Conservation (phyloP, 1,139 yeast species). For the Geotrichum fermentans region DNA sequence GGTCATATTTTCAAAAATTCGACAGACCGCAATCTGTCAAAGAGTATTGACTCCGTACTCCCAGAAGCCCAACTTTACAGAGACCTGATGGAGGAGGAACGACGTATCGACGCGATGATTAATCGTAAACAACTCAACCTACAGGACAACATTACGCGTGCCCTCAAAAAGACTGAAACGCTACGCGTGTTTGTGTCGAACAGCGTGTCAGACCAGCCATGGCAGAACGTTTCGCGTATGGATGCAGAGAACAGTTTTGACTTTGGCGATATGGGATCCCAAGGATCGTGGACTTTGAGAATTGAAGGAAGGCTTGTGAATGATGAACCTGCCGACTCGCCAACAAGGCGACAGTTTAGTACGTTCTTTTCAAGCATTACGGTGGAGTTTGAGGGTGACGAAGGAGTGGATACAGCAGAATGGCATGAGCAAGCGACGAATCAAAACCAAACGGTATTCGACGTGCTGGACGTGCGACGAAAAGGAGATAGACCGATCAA, state of each 20-base stretch:
- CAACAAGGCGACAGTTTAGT: constrained; percentile 59
- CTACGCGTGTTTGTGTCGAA: constrained; percentile 80
- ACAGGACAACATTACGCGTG: constrained; percentile 56
- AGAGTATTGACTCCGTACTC: constrained; percentile 53
- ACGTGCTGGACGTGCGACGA: constrained; percentile 84
- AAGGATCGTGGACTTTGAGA: constrained; percentile 75
- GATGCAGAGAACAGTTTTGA: constrained; percentile 37
- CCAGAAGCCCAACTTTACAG: constrained; percentile 74
- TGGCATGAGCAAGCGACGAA: constrained; percentile 51
- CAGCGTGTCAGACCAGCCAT: constrained; percentile 80
- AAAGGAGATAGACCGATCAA: constrained; percentile 63
- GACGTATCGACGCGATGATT: constrained; percentile 69
- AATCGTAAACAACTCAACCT: constrained; percentile 80
- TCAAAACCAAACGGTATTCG: constrained; percentile 51
- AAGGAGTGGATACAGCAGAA: constrained; percentile 46
- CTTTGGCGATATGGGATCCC: constrained; percentile 31
- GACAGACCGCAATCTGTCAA: constrained; percentile 65
- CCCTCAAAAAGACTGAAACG: constrained; percentile 47
- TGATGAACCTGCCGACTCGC: constrained; percentile 38
- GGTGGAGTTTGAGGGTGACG: constrained; percentile 58
- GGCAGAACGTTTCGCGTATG: constrained; percentile 54
- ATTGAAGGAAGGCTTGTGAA: constrained; percentile 78
- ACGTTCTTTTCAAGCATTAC: constrained; percentile 79
- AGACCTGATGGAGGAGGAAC: constrained; percentile 70
- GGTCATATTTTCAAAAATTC: constrained; percentile 43